Conservation (phyloP, 495 filamentous ascomycete species). For the Annulohypoxylon nitens region DNA sequence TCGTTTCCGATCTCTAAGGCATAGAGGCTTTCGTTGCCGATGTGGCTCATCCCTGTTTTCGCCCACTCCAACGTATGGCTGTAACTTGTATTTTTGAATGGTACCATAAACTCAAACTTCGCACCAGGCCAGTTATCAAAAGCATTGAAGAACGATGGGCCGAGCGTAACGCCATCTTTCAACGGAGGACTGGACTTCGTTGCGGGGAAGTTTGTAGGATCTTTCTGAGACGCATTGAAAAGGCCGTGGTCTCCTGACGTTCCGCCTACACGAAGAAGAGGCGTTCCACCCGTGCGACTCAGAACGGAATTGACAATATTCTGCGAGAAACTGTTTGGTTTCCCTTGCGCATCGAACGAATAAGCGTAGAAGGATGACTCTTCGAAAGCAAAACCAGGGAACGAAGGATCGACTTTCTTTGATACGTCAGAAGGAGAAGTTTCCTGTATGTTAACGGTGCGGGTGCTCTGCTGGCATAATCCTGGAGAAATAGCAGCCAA, state of each 20-base stretch:
- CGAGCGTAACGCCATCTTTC: slow-evolving; percentile 7
- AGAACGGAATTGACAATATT: slow-evolving; percentile 20
- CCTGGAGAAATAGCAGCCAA: not conserved
- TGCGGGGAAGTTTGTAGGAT: slow-evolving; percentile 31
- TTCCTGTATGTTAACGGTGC: not conserved
- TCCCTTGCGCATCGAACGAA: slow-evolving; percentile 18
- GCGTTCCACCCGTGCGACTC: slow-evolving; percentile 25
- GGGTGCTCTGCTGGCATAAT: slow-evolving; percentile 5
- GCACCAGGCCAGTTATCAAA: slow-evolving; percentile 20
- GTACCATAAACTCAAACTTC: slow-evolving; percentile 18
- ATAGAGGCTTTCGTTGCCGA: slow-evolving; percentile 21
- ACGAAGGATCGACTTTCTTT: slow-evolving; percentile 9
- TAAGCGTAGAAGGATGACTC: slow-evolving; percentile 17
- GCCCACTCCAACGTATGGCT: slow-evolving; percentile 26
- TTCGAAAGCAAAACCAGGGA: slow-evolving; percentile 17
- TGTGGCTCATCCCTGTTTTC: slow-evolving; percentile 3
- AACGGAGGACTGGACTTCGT: slow-evolving; percentile 10
- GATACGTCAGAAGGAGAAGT: not conserved
- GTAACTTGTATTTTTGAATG: slow-evolving; percentile 2
- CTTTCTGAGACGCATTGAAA: slow-evolving; percentile 20
- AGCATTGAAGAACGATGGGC: slow-evolving; percentile 25
- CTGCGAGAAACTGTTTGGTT: slow-evolving; percentile 14
- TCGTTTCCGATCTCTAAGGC: slow-evolving; percentile 34
- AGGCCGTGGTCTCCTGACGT: slow-evolving; percentile 24
- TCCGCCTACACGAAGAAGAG: slow-evolving; percentile 28